These are phyloP conservation scores for Rubus parviflorus DNA, from an alignment of 306 rosid species.

Conservation along the genomic window DNA sequence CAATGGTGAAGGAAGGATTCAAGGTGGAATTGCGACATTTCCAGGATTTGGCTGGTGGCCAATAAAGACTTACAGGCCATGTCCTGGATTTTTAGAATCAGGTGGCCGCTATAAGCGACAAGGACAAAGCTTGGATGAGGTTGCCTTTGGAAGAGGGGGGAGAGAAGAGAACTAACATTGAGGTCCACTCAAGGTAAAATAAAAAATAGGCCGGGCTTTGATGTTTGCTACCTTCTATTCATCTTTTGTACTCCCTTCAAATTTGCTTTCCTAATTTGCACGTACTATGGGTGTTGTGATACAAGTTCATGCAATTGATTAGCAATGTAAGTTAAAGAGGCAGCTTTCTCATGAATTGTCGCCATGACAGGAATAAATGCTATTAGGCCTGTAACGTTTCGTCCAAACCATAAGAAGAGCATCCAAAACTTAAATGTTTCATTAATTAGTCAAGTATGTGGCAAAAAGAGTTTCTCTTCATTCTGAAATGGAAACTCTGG, in stretches of 20 bases:
- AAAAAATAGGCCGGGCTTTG: background rate
- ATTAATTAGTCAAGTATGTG: no score
- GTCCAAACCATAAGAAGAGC: background rate
- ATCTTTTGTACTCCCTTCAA: background rate
- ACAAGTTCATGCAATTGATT: background rate
- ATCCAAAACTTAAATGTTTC: background rate
- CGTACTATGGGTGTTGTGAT: background rate
- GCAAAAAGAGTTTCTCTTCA: background rate
- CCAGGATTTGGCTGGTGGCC: constrained; percentile 99
- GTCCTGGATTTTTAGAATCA: constrained; percentile 81
- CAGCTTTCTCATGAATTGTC: background rate
- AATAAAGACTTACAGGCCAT: constrained; percentile 90
- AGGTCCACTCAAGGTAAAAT: constrained; percentile 41
- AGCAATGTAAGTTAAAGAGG: background rate
- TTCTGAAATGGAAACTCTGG: background rate
- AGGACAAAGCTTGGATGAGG: constrained; percentile 96
- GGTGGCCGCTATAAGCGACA: constrained; percentile 81
- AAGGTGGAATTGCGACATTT: constrained; percentile 90
- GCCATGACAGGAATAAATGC: no score
- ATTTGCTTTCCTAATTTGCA: background rate
- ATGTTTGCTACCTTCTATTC: background rate
- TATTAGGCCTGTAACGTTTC: no score
- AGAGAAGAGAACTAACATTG: constrained; percentile 20
- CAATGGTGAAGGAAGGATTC: constrained; percentile 94
- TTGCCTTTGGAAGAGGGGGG: constrained; percentile 71